Evolutionary conservation across 352 stramenopile genomes (phyloP).

Genomic region (Phytophthora gonapodyides): DNA sequence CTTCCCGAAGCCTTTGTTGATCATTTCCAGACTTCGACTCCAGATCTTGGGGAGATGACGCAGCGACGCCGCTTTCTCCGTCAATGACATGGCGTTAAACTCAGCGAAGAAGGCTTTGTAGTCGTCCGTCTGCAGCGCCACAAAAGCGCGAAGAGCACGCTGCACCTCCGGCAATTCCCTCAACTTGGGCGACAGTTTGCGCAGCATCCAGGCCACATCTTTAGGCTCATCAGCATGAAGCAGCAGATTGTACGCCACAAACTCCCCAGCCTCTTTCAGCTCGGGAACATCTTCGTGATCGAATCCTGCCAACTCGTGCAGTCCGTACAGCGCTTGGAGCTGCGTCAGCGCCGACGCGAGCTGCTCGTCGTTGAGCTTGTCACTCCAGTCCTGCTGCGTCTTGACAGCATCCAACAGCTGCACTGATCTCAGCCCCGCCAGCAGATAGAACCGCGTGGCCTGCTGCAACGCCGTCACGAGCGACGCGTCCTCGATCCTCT

Average conservation of each 20-base stretch:
- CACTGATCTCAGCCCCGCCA: conserved; percentile 45
- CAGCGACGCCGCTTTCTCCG: conserved; percentile 50
- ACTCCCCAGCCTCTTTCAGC: conserved; percentile 37
- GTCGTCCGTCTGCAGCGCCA: conserved; percentile 58
- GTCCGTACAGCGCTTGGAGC: conserved; percentile 47
- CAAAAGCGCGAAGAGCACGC: conserved; percentile 52
- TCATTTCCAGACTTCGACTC: conserved; percentile 37
- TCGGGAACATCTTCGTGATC: conserved; percentile 12
- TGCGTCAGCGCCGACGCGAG: conserved; percentile 62
- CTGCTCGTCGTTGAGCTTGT: conserved; percentile 74
- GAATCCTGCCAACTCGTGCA: conserved; percentile 19
- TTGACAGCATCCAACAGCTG: conserved; percentile 36
- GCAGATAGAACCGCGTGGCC: conserved; percentile 59
- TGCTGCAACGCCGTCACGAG: conserved; percentile 52
- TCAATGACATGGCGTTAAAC: conserved; percentile 36
- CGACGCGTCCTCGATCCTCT: conserved; percentile 44
- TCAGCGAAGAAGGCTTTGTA: conserved; percentile 36
- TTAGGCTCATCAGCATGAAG: conserved; percentile 57
- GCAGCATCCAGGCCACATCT: conserved; percentile 46
- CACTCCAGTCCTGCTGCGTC: conserved; percentile 53
- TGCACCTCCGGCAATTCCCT: conserved; percentile 27
- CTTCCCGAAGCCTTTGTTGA: conserved; percentile 72
- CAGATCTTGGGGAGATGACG: conserved; percentile 51
- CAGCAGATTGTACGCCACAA: conserved; percentile 62
- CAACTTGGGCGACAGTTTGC: conserved; percentile 35